These are phyloP conservation scores for Thelonectria olida DNA, from an alignment of 2,329 filamentous ascomycete species.

Conservation along the genomic window DNA sequence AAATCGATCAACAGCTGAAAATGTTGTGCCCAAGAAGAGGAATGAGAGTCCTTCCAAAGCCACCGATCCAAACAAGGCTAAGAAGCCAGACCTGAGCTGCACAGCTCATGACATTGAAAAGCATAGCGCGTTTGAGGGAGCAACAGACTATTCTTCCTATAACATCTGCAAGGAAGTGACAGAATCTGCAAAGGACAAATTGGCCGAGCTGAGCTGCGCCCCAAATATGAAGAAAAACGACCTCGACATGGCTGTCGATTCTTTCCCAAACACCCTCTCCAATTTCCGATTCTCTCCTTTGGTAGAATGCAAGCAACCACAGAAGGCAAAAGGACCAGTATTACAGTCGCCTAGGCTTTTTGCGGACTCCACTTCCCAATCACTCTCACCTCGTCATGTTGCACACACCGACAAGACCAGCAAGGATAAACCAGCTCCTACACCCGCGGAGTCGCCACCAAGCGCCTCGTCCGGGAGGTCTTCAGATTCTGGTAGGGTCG, in stretches of 20 bases:
- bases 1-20: neutral
- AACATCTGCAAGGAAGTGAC: neutral
- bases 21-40: neutral
- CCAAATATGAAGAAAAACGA: too few species aligned
- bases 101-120: neutral
- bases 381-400: neutral
- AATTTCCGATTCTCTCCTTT: neutral
- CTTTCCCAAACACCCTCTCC: neutral
- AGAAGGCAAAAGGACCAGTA: neutral
- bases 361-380: neutral
- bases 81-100: neutral
- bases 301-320: neutral
- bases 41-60: neutral
- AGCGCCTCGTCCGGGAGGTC: neutral
- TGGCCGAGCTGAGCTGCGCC: too few species aligned
- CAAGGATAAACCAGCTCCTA: too few species aligned
- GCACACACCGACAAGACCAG: neutral
- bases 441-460: neutral
- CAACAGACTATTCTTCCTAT: neutral
- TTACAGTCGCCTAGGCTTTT: neutral
- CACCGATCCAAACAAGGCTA: neutral
- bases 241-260: neutral
- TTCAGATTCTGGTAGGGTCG: constrained; percentile 4
- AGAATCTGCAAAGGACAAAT: neutral
- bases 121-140: neutral